A percentile compares a stretch with the other conserved stretches of the same genome.
Evolutionary conservation across 148 eudicot genomes (phyloP).

Genomic region (Linanthus parryae): DNA sequence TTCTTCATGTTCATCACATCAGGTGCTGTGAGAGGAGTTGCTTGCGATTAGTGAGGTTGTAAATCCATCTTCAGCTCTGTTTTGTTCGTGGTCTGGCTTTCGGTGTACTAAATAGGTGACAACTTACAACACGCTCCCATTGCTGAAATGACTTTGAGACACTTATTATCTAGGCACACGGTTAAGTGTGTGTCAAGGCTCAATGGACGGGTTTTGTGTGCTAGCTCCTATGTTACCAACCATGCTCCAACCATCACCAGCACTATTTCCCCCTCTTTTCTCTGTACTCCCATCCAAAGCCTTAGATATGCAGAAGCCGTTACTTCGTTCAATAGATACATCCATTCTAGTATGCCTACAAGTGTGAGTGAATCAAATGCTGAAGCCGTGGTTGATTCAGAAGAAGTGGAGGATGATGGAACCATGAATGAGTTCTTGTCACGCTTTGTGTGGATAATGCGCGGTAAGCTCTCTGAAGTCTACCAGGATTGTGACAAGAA

Average conservation of each 20-base stretch:
- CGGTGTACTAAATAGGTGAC: too few species aligned
- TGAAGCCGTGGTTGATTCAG: conserved; percentile 11
- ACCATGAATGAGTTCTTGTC: conserved; percentile 79
- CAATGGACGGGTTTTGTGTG: conserved; percentile 12
- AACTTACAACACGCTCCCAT: too few species aligned
- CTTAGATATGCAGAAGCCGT: conserved; percentile 1
- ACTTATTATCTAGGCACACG: conserved; percentile 21
- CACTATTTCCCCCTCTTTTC: not conserved
- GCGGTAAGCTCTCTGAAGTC: conserved; percentile 50
- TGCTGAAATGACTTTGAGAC: conserved; percentile 27
- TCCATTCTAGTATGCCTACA: conserved; percentile 18
- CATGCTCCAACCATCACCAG: conserved; percentile 11
- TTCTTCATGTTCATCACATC: too few species aligned
- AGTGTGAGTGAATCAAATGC: not conserved
- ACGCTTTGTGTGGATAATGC: conserved; percentile 78
- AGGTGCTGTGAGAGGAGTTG: too few species aligned
- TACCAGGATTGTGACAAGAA: conserved; percentile 49
- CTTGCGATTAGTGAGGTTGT: too few species aligned
- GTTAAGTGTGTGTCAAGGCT: conserved; percentile 16
- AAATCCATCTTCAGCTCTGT: too few species aligned
- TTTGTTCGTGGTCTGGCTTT: too few species aligned
- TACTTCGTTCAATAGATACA: conserved; percentile 5
- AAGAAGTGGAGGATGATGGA: conserved; percentile 41
- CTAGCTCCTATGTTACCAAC: conserved; percentile 6
- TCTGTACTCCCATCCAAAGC: not conserved